Conservation (phyloP, 164 flowering plant species). For the Magnolia changhungtana region DNA sequence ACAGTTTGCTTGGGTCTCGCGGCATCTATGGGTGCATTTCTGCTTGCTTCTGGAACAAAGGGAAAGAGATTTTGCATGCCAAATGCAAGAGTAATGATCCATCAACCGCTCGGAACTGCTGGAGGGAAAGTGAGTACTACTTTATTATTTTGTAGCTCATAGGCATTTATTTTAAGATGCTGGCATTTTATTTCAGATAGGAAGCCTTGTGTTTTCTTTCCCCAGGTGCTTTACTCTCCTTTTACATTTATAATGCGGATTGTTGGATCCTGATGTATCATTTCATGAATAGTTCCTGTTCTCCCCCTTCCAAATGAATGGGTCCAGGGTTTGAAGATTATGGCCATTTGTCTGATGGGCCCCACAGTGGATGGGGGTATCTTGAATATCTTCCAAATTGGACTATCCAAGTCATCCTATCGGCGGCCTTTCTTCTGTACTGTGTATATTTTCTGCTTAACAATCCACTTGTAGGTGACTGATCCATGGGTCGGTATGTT, state of each 20-base stretch:
- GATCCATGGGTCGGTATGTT: too few species aligned
- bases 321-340: neutral
- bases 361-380: neutral
- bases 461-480: too few species aligned
- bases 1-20: conserved; percentile 92
- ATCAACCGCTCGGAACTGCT: conserved; percentile 74
- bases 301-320: neutral
- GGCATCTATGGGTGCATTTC: conserved; percentile 96
- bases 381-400: too few species aligned
- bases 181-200: neutral
- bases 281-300: neutral
- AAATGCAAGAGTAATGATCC: conserved; percentile 92
- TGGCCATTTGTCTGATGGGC: neutral
- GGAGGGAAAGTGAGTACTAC: conserved; percentile 64
- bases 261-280: neutral
- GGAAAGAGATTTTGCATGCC: conserved; percentile 98
- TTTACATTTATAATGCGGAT: too few species aligned
- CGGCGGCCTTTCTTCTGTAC: too few species aligned
- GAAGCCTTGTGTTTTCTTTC: neutral
- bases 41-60: conserved; percentile 89
- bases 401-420: too few species aligned
- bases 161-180: neutral
- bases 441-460: too few species aligned
- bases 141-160: neutral
- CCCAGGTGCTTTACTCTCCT: neutral